Base-by-base conservation (phyloP, 1,284 basidiomycete genomes). In the Irpex sp. region DNA sequence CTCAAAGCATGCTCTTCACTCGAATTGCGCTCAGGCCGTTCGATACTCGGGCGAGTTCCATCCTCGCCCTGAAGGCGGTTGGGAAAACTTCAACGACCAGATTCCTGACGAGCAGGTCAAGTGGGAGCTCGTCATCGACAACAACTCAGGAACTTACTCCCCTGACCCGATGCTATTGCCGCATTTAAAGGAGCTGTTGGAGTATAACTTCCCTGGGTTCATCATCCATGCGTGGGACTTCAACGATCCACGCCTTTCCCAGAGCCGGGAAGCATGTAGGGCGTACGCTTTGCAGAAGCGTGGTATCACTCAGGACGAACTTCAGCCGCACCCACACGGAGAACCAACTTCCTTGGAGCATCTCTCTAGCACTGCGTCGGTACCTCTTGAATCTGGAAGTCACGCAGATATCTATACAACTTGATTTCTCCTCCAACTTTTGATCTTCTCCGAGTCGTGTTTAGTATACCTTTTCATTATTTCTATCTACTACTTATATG, bases 111-210 rank as follows among this genome's bases (percentile, higher is more conserved):
- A 79, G 2, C 73, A 79, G 4, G 82, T 86, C 49, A 69, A 78
- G 46, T 92, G 90, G 90, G 88, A 92, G 72, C 71, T 92, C 50
- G 86, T 90, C 59, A 82, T 92, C 68, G 89, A 92, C 72, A 92
- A 92, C 69, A 90, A 90, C 70, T 88, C 85, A 64, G 89, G 89
- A 46, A 92, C 89, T 57, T 91, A 91, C 70, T 79, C 87, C 17
- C 89, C 90, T 2, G 84, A 89, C 71, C 78, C 81, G 65, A 73
- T 66, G 61, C 67, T 90, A 66, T 74, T 92, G 5, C 83, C 85
- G 1, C 71, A 77, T 58, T 70, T 90, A 64, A 81, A 83, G 71
- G 78, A 75, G 64, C 72, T 88, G 17, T 69, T 91, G 60, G 84
- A 89, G 74, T 80, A 82, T 68, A 93, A 93, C 71, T 91, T 93